A percentile compares a stretch with the other conserved stretches of the same genome.
Evolutionary conservation across 192 early-diverging fungal species (phyloP).

Genomic region (Globomyces pollinis-pini): DNA sequence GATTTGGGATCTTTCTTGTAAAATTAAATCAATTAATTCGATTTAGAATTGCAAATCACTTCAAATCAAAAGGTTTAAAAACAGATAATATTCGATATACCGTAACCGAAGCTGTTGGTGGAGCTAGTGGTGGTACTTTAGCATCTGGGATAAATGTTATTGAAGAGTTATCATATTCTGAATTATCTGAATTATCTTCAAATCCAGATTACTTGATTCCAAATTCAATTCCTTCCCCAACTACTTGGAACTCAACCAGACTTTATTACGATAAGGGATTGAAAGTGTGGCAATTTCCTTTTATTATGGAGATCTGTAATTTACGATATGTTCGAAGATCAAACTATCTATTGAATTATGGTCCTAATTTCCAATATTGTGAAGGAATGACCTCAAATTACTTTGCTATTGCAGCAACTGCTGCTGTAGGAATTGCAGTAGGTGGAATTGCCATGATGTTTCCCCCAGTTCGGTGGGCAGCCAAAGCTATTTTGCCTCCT

Average conservation of each 20-base stretch:
- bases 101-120: slow-evolving; percentile 33
- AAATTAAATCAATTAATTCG: too few relatives aligned
- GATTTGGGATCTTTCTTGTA: slow-evolving; percentile 75
- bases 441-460: slow-evolving; percentile 33
- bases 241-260: slow-evolving; percentile 1
- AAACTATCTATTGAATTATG: slow-evolving; percentile 50
- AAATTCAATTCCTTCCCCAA: background rate
- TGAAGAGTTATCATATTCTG: slow-evolving; percentile 10
- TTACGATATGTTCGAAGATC: slow-evolving; percentile 57
- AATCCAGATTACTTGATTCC: slow-evolving; percentile 27
- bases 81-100: slow-evolving; percentile 13
- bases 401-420: slow-evolving; percentile 32
- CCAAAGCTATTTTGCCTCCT: slow-evolving; percentile 49
- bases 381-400: slow-evolving; percentile 53
- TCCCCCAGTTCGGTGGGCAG: slow-evolving; percentile 37
- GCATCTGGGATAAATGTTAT: slow-evolving; percentile 26
- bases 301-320: slow-evolving; percentile 58
- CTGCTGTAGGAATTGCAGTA: slow-evolving; percentile 30
- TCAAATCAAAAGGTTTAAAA: slow-evolving; percentile 25
- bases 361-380: slow-evolving; percentile 47
- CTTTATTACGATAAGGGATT: slow-evolving; percentile 49
- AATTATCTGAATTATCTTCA: slow-evolving; percentile 9
- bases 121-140: slow-evolving; percentile 64
- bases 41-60: slow-evolving; percentile 32
- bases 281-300: slow-evolving; percentile 51